A percentile compares a stretch with the other conserved stretches of the same genome.
Conservation (phyloP, 805 yeast species). For the Zygosaccharomyces gambellarensis region DNA sequence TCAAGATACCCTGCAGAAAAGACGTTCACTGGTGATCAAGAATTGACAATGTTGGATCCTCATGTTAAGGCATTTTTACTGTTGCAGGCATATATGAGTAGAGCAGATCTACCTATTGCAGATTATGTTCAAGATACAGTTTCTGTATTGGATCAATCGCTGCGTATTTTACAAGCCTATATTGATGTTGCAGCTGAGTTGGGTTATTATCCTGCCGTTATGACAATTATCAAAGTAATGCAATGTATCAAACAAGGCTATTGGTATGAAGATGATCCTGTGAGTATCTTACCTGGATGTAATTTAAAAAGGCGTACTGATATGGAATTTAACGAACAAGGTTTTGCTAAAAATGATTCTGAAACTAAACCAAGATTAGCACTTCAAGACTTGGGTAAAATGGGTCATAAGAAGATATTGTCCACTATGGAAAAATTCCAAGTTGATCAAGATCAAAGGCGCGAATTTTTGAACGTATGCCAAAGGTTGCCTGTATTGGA, state of each 20-base stretch:
- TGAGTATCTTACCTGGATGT: slow-evolving; percentile 40
- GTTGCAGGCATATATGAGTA: slow-evolving; percentile 76
- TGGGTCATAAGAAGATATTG: slow-evolving; percentile 33
- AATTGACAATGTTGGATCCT: slow-evolving; percentile 77
- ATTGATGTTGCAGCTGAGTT: slow-evolving; percentile 85
- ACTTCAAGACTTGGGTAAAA: slow-evolving; percentile 42
- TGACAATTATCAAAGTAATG: slow-evolving; percentile 64
- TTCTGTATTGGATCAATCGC: slow-evolving; percentile 86
- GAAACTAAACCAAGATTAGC: slow-evolving; percentile 15
- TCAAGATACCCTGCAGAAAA: slow-evolving; percentile 60
- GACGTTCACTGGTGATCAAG: slow-evolving; percentile 54
- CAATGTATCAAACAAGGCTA: slow-evolving; percentile 82
- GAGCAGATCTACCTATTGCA: slow-evolving; percentile 84
- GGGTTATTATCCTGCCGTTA: slow-evolving; percentile 62
- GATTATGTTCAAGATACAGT: slow-evolving; percentile 93
- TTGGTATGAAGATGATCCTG: slow-evolving; percentile 79
- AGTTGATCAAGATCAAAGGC: slow-evolving; percentile 40
- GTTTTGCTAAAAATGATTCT: slow-evolving; percentile 11
- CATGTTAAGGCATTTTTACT: slow-evolving; percentile 71
- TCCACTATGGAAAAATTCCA: slow-evolving; percentile 22
- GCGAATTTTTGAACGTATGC: slow-evolving; percentile 50
- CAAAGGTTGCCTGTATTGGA: slow-evolving; percentile 53
- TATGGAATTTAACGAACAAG: slow-evolving; percentile 20
- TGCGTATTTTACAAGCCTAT: slow-evolving; percentile 89
- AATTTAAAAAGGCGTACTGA: slow-evolving; percentile 32